These are phyloP conservation scores for Selenicereus undatus DNA, from an alignment of 148 eudicot species.

Conservation along the genomic window DNA sequence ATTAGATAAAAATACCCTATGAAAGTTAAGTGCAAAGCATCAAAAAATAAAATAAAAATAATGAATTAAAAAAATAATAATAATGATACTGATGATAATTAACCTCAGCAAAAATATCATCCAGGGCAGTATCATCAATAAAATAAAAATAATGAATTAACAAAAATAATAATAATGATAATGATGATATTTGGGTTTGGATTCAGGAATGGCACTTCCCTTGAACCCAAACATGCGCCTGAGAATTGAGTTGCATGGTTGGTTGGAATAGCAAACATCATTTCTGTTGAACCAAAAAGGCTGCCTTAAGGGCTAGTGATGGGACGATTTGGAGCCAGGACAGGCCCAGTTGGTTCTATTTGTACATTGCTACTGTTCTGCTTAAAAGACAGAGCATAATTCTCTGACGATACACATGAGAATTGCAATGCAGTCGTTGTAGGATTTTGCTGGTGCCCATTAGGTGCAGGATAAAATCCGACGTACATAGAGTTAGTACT, in stretches of 20 bases:
- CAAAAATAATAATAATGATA: no score
- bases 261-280: neutral
- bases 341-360: neutral
- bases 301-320: neutral
- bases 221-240: neutral
- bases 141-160: no score
- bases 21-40: no score
- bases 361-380: conserved; percentile 3
- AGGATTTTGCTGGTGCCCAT: neutral
- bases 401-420: neutral
- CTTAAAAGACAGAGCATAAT: neutral
- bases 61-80: no score
- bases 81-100: neutral
- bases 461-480: neutral
- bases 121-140: conserved; percentile 3
- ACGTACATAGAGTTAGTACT: neutral
- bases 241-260: neutral
- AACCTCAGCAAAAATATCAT: conserved; percentile 24
- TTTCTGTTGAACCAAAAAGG: neutral
- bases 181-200: neutral
- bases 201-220: neutral
- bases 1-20: no score
- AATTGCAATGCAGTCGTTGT: neutral
- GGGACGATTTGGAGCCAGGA: neutral
- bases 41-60: no score